phyloP scores from a whole-genome alignment of 2,329 filamentous ascomycete genomes.

The Apiospora marii region DNA sequence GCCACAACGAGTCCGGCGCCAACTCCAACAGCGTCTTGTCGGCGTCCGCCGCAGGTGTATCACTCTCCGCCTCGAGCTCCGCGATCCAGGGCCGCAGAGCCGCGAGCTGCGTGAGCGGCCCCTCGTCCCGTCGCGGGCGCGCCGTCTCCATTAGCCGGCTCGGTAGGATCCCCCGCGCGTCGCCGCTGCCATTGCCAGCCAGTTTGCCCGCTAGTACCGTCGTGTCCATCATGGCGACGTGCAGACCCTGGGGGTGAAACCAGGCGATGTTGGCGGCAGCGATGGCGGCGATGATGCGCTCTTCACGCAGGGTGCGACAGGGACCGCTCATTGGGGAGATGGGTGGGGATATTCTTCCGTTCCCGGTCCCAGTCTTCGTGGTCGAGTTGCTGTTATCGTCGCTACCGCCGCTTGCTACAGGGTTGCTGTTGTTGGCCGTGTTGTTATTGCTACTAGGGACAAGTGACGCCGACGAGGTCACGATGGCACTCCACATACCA shows the following conservation, averaged over 20 bases:
- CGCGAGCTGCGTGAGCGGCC: neutral
- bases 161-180: neutral
- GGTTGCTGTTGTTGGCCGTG: neutral
- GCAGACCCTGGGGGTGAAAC: conserved; percentile 8
- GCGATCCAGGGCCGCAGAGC: conserved; percentile 9
- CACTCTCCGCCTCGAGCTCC: neutral
- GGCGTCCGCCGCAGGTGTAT: neutral
- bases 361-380: neutral
- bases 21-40: neutral
- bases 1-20: conserved; percentile 6
- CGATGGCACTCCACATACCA: neutral
- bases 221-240: conserved; percentile 21
- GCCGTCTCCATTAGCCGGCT: neutral
- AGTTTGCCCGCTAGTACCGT: neutral
- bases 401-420: neutral
- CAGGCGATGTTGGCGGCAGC: conserved; percentile 12
- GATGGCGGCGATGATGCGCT: conserved; percentile 1
- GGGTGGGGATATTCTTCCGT: neutral
- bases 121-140: neutral
- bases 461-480: neutral
- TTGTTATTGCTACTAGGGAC: neutral
- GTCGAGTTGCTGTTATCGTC: neutral
- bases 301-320: conserved; percentile 6
- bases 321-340: neutral
- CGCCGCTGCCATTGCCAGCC: neutral